Conservation (phyloP, 352 stramenopile genomes). For the Phytopythium helicoides region DNA sequence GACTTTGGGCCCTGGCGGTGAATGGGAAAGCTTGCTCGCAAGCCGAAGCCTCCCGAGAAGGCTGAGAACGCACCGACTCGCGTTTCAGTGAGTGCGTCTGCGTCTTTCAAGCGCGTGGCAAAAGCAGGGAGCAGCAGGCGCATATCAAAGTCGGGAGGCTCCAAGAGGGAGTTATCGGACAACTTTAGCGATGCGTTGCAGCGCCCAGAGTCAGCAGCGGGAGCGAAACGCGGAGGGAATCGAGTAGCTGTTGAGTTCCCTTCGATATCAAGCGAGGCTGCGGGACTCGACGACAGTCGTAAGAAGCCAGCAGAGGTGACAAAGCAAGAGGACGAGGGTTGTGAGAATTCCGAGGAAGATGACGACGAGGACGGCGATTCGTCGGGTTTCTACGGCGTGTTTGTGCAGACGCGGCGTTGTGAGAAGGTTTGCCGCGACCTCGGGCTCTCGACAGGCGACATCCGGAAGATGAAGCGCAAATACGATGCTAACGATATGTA, state of each 20-base stretch:
- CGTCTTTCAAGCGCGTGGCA: neutral
- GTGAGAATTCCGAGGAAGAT: neutral
- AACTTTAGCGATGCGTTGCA: constrained; percentile 28
- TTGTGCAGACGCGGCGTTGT: constrained; percentile 52
- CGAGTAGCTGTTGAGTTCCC: neutral
- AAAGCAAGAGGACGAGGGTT: neutral
- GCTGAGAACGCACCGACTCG: neutral
- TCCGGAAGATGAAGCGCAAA: constrained; percentile 68
- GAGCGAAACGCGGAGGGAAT: neutral
- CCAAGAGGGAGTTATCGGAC: constrained; percentile 5
- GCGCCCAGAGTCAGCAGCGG: constrained; percentile 11
- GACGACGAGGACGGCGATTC: constrained; percentile 18
- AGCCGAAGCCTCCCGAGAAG: neutral
- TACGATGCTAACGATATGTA: constrained; percentile 79
- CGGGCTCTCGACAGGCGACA: constrained; percentile 47
- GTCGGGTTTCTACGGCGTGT: constrained; percentile 29
- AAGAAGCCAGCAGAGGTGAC: neutral
- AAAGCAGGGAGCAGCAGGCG: neutral
- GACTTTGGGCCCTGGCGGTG: neutral
- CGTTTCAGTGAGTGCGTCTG: constrained; percentile 3
- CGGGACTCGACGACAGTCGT: neutral
- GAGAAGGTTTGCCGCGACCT: constrained; percentile 50
- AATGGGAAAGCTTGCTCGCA: neutral
- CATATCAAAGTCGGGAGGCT: neutral
- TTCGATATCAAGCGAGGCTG: neutral